Percentiles rank a stretch among this genome's conserved stretches.
Conservation (phyloP, 805 yeast species). For the Starmera pachycereana region DNA sequence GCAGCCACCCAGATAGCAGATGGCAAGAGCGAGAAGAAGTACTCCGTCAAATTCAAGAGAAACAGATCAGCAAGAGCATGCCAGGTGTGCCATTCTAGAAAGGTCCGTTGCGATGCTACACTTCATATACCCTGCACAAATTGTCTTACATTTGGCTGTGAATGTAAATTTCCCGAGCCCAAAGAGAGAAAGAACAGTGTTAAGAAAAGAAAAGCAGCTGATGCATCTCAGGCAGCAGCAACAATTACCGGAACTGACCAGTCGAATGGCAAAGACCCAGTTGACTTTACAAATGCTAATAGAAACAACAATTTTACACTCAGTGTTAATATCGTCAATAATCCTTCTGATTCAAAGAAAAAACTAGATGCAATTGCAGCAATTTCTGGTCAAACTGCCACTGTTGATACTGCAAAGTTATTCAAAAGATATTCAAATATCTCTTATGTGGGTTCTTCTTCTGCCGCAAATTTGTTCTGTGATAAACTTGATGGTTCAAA, state of each 20-base stretch:
- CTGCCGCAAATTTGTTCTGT: conserved; percentile 27
- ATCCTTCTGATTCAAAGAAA: conserved; percentile 14
- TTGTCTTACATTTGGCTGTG: conserved; percentile 63
- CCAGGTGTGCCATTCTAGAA: conserved; percentile 65
- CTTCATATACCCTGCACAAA: conserved; percentile 52
- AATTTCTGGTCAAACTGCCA: conserved; percentile 20
- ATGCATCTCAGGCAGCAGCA: neutral
- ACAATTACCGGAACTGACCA: neutral
- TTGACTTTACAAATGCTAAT: neutral
- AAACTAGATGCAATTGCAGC: conserved; percentile 25
- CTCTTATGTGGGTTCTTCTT: conserved; percentile 44
- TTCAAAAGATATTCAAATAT: conserved; percentile 14
- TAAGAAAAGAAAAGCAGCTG: conserved; percentile 13
- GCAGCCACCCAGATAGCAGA: neutral
- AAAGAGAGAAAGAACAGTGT: conserved; percentile 31
- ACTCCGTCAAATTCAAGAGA: conserved; percentile 35
- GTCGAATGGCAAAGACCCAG: neutral
- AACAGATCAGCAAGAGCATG: conserved; percentile 62
- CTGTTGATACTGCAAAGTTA: conserved; percentile 17
- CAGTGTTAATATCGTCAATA: neutral
- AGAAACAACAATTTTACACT: conserved; percentile 7
- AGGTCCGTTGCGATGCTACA: conserved; percentile 72
- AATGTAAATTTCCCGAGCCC: conserved; percentile 56
- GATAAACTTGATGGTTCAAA: conserved; percentile 22
- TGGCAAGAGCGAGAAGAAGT: conserved; percentile 9